Evolutionary conservation across 306 rosid genomes (phyloP), one percentile per base, ranked within the genome.

Genomic region (Echinosophora koreensis): DNA sequence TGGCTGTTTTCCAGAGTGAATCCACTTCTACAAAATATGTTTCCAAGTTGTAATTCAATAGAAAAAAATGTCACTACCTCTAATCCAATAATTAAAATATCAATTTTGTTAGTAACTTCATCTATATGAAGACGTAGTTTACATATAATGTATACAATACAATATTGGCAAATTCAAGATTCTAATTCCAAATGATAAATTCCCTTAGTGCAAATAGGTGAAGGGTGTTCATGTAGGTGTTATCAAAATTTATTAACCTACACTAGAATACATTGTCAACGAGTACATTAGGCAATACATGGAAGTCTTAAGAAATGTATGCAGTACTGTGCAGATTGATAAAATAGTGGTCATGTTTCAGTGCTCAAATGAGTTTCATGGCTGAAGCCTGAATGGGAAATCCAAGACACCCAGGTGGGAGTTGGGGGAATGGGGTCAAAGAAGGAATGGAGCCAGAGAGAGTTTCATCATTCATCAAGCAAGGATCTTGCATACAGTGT

Each of bases 251-350:
- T 4, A 41, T 37, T 18, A 0, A 44, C 22, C 32, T 39, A 6
- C 4, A 54, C 16, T 58, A 13, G 16, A 16, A 12, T 35, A 28
- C 77, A 27, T 2, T 51, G 56, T 62, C 39, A 47, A 2, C 5
- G 51, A 69, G 39, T 49, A 50, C n/a, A 70, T 61, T 4, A 66
- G 38, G 59, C 46, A n/a, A 44, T 30, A 30, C 10, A 39, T 70
- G 17, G 47, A 41, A 73, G 56, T 5, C 6, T 71, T 11, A 71
- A 14, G 32, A 44, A 50, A 22, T 22, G 6, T 59, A 27, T 12
- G 32, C 59, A 10, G 16, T 17, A 42, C 35, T 34, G 12, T 32
- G 44, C 32, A 68, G 11, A 57, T 0, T 38, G 39, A 30, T 55
- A 57, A 37, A 78, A 55, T 32, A 15, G 14, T 22, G 18, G 68